Evolutionary conservation across 1,284 basidiomycete genomes (phyloP), one percentile per base, ranked within the genome.

Genomic region (Amylostereum areolatum): DNA sequence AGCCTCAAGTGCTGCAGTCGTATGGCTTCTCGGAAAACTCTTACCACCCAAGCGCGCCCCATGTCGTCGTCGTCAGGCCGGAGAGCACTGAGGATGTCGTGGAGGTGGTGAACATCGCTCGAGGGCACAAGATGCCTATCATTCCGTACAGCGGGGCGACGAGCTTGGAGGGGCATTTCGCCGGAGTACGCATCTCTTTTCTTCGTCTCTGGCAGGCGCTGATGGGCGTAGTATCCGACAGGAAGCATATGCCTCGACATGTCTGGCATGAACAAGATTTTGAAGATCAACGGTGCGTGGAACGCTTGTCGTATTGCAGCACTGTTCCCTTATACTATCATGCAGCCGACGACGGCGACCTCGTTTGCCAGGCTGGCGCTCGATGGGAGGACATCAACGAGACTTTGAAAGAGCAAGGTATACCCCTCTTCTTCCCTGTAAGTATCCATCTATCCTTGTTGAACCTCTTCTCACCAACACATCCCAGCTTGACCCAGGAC

Each of bases 331-430:
- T 48, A 18, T 47, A 28, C 29, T 24, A 39, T 45, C 39, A 37
- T 45, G 31, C 52, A 80, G 78, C 76, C 61, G 67, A 66, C 3
- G 83, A 86, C 57, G 80, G 82, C 5, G 92, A 94, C 62, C 72
- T 90, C 36, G 73, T 81, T 8, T 89, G 86, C 51, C 90, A 93
- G 66, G 72, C 92, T 35, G 94, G 93, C 5, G 78, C 86, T 31
- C 77, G 82, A 34, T 97, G 93, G 91, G 91, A 95, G 62, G 88
- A 89, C 48, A 80, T 98, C 50, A 98, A 97, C 60, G 71, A 73
- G 24, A 72, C 78, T 7, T 74, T 97, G 24, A 81, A 79, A 53
- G 78, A 83, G 27, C 75, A 82, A 58, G 85, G 75, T 2, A 81
- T 84, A 48, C 77, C 82, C 1, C 63, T 86, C 6, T 87, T 86